Percentiles rank a stretch among this genome's conserved stretches.
phyloP scores from a whole-genome alignment of 164 flowering plant genomes.

The Macadamia integrifolia region DNA sequence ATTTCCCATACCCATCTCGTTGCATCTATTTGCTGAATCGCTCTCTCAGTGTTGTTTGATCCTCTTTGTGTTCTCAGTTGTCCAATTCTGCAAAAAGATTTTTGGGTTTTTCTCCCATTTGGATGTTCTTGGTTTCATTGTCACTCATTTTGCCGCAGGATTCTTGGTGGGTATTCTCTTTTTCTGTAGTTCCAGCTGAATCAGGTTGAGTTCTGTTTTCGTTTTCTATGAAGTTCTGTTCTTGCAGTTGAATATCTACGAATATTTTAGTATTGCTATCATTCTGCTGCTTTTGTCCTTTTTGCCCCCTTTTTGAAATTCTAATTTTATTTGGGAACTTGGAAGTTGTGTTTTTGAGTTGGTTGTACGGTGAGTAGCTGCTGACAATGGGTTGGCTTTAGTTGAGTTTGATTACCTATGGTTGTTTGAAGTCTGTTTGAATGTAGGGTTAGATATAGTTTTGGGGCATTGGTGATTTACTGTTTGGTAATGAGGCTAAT shows the following conservation, averaged over 20 bases:
- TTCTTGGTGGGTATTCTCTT: slow-evolving; percentile 2
- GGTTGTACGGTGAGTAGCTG: not conserved
- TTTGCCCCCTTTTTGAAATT: not conserved
- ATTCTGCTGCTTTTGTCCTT: not conserved
- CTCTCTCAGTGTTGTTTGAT: slow-evolving; percentile 3
- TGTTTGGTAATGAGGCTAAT: not conserved
- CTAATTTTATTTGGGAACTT: not conserved
- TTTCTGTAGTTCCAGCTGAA: not conserved
- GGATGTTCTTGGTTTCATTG: not conserved
- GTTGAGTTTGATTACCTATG: slow-evolving; percentile 9
- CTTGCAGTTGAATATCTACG: not conserved
- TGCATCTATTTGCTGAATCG: slow-evolving; percentile 10
- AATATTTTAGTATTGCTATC: not conserved
- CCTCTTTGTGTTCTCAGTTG: not conserved
- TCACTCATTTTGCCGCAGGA: not conserved
- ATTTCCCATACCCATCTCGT: slow-evolving; percentile 6
- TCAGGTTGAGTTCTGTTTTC: slow-evolving; percentile 1
- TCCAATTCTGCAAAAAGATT: slow-evolving; percentile 17
- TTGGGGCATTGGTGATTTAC: not conserved
- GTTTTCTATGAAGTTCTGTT: not conserved
- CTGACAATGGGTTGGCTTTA: not conserved
- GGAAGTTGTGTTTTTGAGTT: not conserved
- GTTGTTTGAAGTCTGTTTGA: slow-evolving; percentile 7
- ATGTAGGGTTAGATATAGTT: not conserved
- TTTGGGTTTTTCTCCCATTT: slow-evolving; percentile 12